These are phyloP conservation scores for Ascochyta viciae-villosae DNA, from an alignment of 2,329 filamentous ascomycete species.

Conservation along the genomic window DNA sequence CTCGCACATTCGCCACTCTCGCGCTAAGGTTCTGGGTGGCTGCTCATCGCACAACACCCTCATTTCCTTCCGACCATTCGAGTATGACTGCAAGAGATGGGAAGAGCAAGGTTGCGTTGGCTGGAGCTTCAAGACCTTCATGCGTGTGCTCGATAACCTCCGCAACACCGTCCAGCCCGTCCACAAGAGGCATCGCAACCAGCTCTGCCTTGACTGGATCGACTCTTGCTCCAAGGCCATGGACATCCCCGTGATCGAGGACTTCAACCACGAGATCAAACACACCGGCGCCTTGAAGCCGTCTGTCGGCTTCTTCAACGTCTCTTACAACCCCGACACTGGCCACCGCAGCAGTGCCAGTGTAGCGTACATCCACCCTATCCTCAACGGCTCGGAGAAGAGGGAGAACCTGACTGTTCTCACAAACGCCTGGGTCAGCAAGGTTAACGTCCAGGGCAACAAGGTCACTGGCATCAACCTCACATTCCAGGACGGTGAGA, in stretches of 20 bases:
- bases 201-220: conserved; percentile 91
- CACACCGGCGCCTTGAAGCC: conserved; percentile 74
- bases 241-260: conserved; percentile 78
- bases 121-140: conserved; percentile 88
- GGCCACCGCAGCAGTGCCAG: conserved; percentile 84
- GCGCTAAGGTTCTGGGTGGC: conserved; percentile 89
- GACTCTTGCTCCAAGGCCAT: conserved; percentile 79
- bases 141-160: conserved; percentile 79
- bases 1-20: conserved; percentile 88
- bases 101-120: conserved; percentile 80
- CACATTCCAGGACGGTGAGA: conserved; percentile 66
- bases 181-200: conserved; percentile 83
- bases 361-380: conserved; percentile 92
- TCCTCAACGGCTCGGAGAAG: conserved; percentile 81
- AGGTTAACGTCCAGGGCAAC: conserved; percentile 74
- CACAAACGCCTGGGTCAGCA: conserved; percentile 87
- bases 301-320: conserved; percentile 88
- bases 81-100: conserved; percentile 88
- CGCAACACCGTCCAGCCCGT: conserved; percentile 92
- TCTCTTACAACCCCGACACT: conserved; percentile 90
- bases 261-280: conserved; percentile 87
- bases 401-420: conserved; percentile 84
- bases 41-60: conserved; percentile 95
- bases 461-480: conserved; percentile 77
- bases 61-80: conserved; percentile 90